Conservation (phyloP, 164 flowering plant species). For the Annona squamosa region DNA sequence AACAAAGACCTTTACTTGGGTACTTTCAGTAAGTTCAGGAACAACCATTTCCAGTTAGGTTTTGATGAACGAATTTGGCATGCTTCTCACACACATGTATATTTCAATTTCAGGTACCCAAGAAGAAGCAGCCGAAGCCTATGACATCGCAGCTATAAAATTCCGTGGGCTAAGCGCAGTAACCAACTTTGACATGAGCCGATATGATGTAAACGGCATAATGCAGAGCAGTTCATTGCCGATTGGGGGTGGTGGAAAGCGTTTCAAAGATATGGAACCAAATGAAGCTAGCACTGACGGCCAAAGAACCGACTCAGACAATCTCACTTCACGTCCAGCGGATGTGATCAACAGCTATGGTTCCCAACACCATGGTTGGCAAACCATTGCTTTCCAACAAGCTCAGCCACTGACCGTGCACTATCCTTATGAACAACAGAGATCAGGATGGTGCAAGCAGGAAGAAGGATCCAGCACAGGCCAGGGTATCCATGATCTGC, state of each 20-base stretch:
- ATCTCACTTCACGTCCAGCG: constrained; percentile 27
- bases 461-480: constrained; percentile 35
- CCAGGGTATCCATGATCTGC: constrained; percentile 23
- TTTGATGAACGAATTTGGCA: neutral
- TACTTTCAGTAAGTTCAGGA: constrained; percentile 67
- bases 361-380: constrained; percentile 36
- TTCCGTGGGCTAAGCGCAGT: constrained; percentile 90
- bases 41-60: neutral
- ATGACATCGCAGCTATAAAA: constrained; percentile 93
- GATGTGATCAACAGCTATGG: constrained; percentile 32
- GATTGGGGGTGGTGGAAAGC: constrained; percentile 72
- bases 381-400: constrained; percentile 52
- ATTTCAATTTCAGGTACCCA: constrained; percentile 55
- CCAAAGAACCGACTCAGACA: constrained; percentile 21
- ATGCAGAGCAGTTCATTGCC: constrained; percentile 75
- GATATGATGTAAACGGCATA: constrained; percentile 82
- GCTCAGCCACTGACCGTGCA: constrained; percentile 42
- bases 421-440: constrained; percentile 35
- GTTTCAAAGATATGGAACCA: constrained; percentile 60
- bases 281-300: constrained; percentile 30
- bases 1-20: constrained; percentile 92
- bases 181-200: constrained; percentile 89
- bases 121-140: constrained; percentile 98
- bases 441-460: constrained; percentile 66
- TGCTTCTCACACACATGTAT: neutral